Conservation (phyloP, 352 stramenopile genomes). For the Phytophthora hybrid region DNA sequence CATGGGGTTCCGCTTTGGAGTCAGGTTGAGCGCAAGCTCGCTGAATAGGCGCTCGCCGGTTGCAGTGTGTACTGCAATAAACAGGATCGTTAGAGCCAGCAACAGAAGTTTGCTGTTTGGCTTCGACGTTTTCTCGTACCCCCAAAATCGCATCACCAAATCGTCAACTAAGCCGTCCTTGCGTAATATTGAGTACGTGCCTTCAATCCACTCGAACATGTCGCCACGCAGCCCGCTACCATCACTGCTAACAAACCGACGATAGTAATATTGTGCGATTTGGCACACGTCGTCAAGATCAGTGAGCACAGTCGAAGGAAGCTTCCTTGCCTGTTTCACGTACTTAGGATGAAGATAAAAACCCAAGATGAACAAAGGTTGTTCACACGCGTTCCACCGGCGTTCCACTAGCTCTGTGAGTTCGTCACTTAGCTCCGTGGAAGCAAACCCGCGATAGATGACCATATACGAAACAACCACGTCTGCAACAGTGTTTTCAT, state of each 20-base stretch:
- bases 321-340: neutral
- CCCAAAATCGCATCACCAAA: neutral
- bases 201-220: neutral
- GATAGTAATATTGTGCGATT: neutral
- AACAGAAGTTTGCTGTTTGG: neutral
- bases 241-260: neutral
- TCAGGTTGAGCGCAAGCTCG: neutral
- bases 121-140: neutral
- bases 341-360: slow-evolving; percentile 15
- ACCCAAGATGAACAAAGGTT: slow-evolving; percentile 15
- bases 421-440: neutral
- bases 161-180: neutral
- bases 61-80: neutral
- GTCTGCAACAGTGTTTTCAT: slow-evolving; percentile 20
- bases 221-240: neutral
- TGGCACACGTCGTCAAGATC: slow-evolving; percentile 3
- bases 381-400: slow-evolving; percentile 12
- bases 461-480: slow-evolving; percentile 4
- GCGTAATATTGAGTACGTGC: neutral
- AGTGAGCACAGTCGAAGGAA: neutral
- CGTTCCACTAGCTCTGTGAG: slow-evolving; percentile 6
- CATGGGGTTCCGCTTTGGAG: neutral
- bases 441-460: slow-evolving; percentile 13
- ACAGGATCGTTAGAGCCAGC: neutral
- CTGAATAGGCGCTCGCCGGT: neutral